These are phyloP conservation scores for Solanum pinnatisectum DNA, from an alignment of 257 asterid genomes.

Conservation along the genomic window DNA sequence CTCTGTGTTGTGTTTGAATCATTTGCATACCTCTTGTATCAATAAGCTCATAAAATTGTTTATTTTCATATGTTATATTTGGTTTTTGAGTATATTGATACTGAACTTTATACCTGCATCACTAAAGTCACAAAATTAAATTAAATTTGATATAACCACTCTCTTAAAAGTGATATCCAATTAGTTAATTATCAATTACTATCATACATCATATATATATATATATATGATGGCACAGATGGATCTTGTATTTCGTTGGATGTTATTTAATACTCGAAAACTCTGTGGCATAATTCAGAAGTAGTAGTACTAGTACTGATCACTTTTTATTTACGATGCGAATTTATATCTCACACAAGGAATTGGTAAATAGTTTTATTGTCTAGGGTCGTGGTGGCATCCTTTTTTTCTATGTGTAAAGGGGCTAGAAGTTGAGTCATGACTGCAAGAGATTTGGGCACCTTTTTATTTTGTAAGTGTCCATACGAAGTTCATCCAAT, in stretches of 20 bases:
- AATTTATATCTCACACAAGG: too few species aligned
- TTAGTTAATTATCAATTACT: too few species aligned
- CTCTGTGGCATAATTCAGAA: too few species aligned
- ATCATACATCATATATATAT: neutral
- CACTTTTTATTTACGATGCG: too few species aligned
- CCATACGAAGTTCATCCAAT: neutral
- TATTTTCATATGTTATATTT: neutral
- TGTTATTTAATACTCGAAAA: too few species aligned
- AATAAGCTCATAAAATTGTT: neutral
- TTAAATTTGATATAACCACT: too few species aligned
- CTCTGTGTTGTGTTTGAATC: conserved; percentile 9
- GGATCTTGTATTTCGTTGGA: too few species aligned
- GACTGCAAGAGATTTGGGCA: neutral
- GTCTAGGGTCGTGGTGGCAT: neutral
- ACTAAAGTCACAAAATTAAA: too few species aligned
- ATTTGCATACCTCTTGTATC: neutral
- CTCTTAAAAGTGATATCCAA: too few species aligned
- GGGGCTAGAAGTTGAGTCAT: neutral
- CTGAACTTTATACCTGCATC: too few species aligned
- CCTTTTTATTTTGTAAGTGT: neutral
- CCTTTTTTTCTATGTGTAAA: neutral
- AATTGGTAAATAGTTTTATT: neutral
- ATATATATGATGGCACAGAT: too few species aligned
- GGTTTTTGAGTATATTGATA: neutral
- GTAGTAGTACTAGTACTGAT: too few species aligned